A percentile compares a stretch with the other conserved stretches of the same genome.
Evolutionary conservation across 495 filamentous ascomycete genomes (phyloP).

Genomic region (Penicillium cosmopolitanum): DNA sequence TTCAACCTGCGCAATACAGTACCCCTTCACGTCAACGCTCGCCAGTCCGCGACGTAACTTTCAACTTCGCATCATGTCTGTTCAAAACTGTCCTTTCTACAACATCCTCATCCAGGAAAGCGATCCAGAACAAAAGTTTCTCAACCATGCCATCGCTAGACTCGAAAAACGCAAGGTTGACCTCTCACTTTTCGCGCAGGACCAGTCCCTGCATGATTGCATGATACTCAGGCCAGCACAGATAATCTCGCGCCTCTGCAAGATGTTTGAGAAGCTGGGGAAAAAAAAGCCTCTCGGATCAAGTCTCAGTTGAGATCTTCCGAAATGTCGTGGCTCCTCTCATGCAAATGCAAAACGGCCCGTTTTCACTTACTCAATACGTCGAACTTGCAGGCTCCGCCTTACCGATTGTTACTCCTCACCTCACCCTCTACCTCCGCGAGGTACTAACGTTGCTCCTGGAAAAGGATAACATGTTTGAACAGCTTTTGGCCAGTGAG

Average conservation of each 20-base stretch:
- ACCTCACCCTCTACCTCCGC: neutral
- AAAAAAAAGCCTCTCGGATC: neutral
- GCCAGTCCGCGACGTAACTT: too few relatives aligned
- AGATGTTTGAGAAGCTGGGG: neutral
- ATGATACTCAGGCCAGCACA: neutral
- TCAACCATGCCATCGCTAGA: neutral
- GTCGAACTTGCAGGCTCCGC: neutral
- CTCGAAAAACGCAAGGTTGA: neutral
- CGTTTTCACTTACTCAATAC: neutral
- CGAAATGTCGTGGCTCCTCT: neutral
- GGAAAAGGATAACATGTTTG: neutral
- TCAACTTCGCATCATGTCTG: neutral
- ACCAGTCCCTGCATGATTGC: neutral
- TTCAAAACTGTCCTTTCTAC: neutral
- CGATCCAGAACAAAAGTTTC: neutral
- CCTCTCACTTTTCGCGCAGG: neutral
- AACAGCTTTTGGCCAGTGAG: neutral
- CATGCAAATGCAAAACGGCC: neutral
- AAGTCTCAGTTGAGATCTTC: neutral
- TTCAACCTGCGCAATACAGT: too few relatives aligned
- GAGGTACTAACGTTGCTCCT: neutral
- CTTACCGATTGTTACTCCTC: neutral
- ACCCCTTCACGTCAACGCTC: too few relatives aligned
- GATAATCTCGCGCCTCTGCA: neutral
- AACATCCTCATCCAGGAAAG: neutral